Base-by-base conservation (phyloP, 2,329 filamentous ascomycete genomes). In the Grosmannia serpens region DNA sequence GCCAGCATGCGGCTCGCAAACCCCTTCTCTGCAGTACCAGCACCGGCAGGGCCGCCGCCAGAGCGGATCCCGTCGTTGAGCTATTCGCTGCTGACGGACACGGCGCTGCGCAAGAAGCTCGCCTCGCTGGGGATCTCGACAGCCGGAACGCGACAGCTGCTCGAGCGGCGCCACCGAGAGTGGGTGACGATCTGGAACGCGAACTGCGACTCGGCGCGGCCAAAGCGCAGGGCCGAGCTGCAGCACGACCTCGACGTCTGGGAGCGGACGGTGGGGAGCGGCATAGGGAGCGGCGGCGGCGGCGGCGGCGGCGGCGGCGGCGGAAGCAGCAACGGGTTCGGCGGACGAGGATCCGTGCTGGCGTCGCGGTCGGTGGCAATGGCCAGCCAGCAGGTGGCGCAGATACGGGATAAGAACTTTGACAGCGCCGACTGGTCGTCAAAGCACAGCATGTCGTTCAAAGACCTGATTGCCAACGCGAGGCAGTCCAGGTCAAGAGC, bases 111-210 rank as follows among this genome's bases (percentile, higher is more conserved):
- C 54, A 94, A 89, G 68, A 97, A 96, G 71, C 75, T 99, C 49
- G 70, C 76, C 22, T 90, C 96, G 3, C 76, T 94, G 1, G 90
- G 91, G 1, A 85, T 97, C 59, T 86, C 89, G 0, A 80, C 78
- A 11, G 77, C 74, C 60, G 94, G 94, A 1, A 71, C 79, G 0
- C 86, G 86, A 52, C 74, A 79, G 52, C 76, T 91, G 1, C 76
- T 97, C 57, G 87, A 92, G 68, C 82, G 80, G 63, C 82, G 95
- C 22, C 91, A 97, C 67, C 89, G 83, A 27, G 94, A 99, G 71
- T 99, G 91, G 91, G 80, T 94, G 56, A 96, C 94, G 44, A 74
- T 99, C 22, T 96, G 90, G 87, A 99, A 99, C 70, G 89, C 95
- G 13, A 99, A 99, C 69, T 96, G 91, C 72, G 94, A 99, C 70